Percentiles rank a stretch among this genome's conserved stretches.
phyloP scores from a whole-genome alignment of 768 basidiomycete species.

The Hericium erinaceus region DNA sequence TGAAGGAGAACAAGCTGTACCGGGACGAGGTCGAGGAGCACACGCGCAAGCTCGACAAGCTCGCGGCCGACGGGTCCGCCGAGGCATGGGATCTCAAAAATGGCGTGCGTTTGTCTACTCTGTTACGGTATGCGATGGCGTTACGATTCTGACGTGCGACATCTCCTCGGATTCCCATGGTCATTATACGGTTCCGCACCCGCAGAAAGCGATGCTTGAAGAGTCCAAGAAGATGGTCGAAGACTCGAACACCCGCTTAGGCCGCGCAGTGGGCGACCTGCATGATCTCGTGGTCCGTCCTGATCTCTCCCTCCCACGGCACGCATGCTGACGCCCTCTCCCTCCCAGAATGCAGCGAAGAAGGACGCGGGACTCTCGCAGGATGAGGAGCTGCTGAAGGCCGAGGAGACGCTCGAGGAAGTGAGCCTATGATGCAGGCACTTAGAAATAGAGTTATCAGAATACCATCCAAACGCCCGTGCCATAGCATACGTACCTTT shows the following conservation, averaged over 20 bases:
- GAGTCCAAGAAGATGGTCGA: slow-evolving; percentile 75
- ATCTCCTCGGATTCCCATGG: too few species aligned
- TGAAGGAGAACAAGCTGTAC: slow-evolving; percentile 62
- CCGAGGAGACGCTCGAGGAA: slow-evolving; percentile 48
- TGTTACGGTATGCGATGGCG: too few species aligned
- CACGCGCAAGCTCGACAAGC: slow-evolving; percentile 47
- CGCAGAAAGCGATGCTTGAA: slow-evolving; percentile 29
- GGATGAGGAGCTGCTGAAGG: slow-evolving; percentile 29
- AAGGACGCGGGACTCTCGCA: slow-evolving; percentile 28
- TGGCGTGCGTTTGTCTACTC: slow-evolving; percentile 37
- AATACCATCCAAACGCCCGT: too few species aligned
- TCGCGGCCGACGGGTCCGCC: slow-evolving; percentile 39
- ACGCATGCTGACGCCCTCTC: not conserved
- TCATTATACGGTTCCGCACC: not conserved
- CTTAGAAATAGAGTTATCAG: not conserved
- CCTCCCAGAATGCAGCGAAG: slow-evolving; percentile 33
- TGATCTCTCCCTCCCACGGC: not conserved
- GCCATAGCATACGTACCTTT: not conserved
- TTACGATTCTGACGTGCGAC: too few species aligned
- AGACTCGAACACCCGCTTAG: slow-evolving; percentile 52
- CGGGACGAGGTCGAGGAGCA: slow-evolving; percentile 53
- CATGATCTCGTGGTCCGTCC: slow-evolving; percentile 56
- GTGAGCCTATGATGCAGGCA: slow-evolving; percentile 25
- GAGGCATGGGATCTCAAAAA: slow-evolving; percentile 75
- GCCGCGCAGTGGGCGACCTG: slow-evolving; percentile 52